phyloP scores from a whole-genome alignment of 2,329 filamentous ascomycete species.

The Chaetomiaceae sp. region DNA sequence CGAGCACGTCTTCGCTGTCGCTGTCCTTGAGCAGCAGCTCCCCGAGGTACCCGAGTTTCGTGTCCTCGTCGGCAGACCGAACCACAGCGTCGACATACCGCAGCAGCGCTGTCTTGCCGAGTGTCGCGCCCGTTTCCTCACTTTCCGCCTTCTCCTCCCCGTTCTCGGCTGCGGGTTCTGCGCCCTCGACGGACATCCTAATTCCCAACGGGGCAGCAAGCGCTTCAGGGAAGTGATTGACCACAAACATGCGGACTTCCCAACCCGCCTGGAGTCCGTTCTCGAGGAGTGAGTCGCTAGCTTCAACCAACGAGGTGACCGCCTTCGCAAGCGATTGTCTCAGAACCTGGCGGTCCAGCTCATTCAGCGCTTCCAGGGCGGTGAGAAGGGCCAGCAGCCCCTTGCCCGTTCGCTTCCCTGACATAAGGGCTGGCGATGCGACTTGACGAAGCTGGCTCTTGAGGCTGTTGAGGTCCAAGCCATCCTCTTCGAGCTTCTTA shows the following conservation, averaged over 20 bases:
- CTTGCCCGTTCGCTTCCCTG: constrained; percentile 15
- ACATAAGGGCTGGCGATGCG: constrained; percentile 4
- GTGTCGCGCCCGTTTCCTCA: constrained; percentile 22
- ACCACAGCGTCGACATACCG: constrained; percentile 29
- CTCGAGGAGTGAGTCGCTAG: constrained; percentile 22
- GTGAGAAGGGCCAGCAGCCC: constrained; percentile 19
- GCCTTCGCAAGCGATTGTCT: constrained; percentile 9
- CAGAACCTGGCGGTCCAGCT: constrained; percentile 17
- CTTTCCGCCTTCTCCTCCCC: not conserved
- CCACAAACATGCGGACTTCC: constrained; percentile 43
- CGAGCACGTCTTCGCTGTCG: constrained; percentile 31
- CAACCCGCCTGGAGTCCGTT: constrained; percentile 35
- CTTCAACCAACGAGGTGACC: constrained; percentile 17
- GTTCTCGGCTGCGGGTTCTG: not conserved
- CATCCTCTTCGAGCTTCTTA: constrained; percentile 15
- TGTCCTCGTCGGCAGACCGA: constrained; percentile 21
- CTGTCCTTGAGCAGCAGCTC: constrained; percentile 34
- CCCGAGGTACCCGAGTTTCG: constrained; percentile 37
- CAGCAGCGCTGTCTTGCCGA: constrained; percentile 29
- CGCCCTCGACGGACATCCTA: constrained; percentile 28
- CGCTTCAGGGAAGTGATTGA: constrained; percentile 32
- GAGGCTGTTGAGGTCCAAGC: constrained; percentile 11
- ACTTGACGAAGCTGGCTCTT: constrained; percentile 12
- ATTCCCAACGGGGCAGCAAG: constrained; percentile 33
- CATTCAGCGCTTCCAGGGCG: constrained; percentile 24